Evolutionary conservation across 352 stramenopile genomes (phyloP).

Genomic region (Lagenidium giganteum): DNA sequence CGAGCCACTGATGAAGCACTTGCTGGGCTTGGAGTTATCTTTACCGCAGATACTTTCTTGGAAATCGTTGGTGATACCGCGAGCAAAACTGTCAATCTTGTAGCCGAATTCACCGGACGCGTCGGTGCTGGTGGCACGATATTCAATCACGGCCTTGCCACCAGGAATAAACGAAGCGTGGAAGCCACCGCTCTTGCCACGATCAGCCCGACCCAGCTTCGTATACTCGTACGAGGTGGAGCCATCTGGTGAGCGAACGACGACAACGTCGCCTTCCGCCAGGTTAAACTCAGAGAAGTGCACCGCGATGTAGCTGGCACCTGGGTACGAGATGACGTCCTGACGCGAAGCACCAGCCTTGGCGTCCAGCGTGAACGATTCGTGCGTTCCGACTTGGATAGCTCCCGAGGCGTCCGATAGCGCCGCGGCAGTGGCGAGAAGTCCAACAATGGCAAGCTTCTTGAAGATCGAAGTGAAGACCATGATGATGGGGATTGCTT

Average conservation of each 20-base stretch:
- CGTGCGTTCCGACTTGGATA: not conserved
- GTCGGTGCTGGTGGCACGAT: conserved; percentile 12
- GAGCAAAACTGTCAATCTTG: conserved; percentile 25
- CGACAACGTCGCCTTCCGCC: conserved; percentile 23
- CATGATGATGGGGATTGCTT: no score
- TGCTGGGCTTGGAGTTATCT: conserved; percentile 17
- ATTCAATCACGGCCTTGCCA: conserved; percentile 9
- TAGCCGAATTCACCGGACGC: conserved; percentile 14
- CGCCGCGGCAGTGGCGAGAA: not conserved
- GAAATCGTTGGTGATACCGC: conserved; percentile 8
- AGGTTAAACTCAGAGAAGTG: conserved; percentile 35
- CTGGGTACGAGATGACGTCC: conserved; percentile 18
- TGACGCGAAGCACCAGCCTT: not conserved
- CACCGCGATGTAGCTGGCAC: conserved; percentile 31
- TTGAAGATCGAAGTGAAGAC: conserved; percentile 2
- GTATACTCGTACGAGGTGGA: conserved; percentile 19
- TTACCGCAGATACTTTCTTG: conserved; percentile 23
- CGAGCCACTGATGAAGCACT: conserved; percentile 25
- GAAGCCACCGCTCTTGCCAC: conserved; percentile 26
- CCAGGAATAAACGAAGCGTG: conserved; percentile 16
- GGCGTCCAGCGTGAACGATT: not conserved
- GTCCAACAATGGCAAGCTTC: not conserved
- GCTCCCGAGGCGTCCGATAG: not conserved
- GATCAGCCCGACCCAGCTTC: conserved; percentile 18
- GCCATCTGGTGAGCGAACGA: conserved; percentile 16